Base-by-base conservation (phyloP, 129 eudicot species). In the Chrysanthemum seticuspe region DNA sequence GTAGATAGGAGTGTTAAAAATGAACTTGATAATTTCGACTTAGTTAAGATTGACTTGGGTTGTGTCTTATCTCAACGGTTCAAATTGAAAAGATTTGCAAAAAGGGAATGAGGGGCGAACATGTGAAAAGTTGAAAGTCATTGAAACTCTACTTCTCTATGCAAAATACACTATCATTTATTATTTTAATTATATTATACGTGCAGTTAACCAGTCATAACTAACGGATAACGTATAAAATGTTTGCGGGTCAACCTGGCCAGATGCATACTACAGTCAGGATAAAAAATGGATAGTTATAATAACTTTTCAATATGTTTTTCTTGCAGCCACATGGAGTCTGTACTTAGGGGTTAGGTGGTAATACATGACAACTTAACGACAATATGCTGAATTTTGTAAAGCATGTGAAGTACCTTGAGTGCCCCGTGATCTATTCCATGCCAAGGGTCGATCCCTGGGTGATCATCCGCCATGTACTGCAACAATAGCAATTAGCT, bases 401-500 rank as follows among this genome's bases (percentile, higher is more conserved):
- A 65, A 21, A 19, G 21, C 65, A 65, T 12, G 23, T 69, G 68
- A 77, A 50, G 25, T 83, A 93, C 98, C 98, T 93, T 93, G 72
- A 93, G 89, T 21, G 93, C 86, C 81, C 81, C 82, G 40, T 81
- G 87, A 70, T 90, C 91, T 68, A 90, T 94, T 72, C 91, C 91
- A 74, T 90, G 96, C 97, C 97, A 90, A 49, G 99, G 99, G 78
- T 81, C 75, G 76, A 90, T 95, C 84, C 82, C 94, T 2, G 76
- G 73, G 76, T 76, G 88, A 65, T 83, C 84, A 85, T 95, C 99
- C 74, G 91, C 96, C 88, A 90, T 86, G 79, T 88, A 90, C 97
- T 95, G 91, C 57, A 69, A 63, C 65, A n/a, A 27, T 58, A 72
- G 55, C 19, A 68, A 47, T 53, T 19, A 40, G 58, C 19, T 27